These are phyloP conservation scores for Bipolaris oryzae DNA, from an alignment of 2,329 filamentous ascomycete genomes.

Conservation along the genomic window DNA sequence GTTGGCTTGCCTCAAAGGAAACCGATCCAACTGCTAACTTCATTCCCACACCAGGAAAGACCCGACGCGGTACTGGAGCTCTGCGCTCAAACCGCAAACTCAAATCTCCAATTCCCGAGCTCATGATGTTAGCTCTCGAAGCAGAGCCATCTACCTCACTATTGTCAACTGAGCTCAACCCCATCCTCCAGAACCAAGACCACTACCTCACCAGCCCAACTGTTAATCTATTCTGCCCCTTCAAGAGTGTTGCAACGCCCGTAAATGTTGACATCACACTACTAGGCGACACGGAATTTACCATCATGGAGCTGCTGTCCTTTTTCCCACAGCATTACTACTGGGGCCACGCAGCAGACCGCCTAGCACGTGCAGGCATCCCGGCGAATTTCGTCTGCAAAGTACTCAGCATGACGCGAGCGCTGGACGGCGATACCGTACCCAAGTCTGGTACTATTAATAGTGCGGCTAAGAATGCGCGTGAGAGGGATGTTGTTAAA, in stretches of 20 bases:
- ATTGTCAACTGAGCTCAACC: not conserved
- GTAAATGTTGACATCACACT: constrained; percentile 19
- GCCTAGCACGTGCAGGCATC: constrained; percentile 7
- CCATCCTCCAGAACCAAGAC: constrained; percentile 13
- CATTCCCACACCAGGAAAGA: constrained; percentile 1
- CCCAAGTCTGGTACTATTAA: not conserved
- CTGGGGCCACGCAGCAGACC: constrained; percentile 21
- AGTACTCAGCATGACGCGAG: constrained; percentile 21
- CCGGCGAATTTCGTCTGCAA: constrained; percentile 1
- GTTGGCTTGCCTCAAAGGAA: constrained; percentile 19
- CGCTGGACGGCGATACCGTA: not conserved
- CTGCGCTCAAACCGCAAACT: not conserved
- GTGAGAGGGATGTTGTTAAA: not conserved
- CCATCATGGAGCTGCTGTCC: constrained; percentile 19
- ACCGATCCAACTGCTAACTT: not conserved
- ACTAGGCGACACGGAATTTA: constrained; percentile 21
- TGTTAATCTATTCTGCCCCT: constrained; percentile 13
- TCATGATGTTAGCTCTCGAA: constrained; percentile 14
- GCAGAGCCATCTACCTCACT: not conserved
- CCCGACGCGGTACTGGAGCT: constrained; percentile 8
- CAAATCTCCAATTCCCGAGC: constrained; percentile 21
- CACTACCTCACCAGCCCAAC: not conserved
- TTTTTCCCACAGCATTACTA: constrained; percentile 26
- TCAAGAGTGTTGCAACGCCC: constrained; percentile 25
- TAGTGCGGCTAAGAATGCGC: not conserved